These are phyloP conservation scores for Ceratobasidium theobromae DNA, from an alignment of 1,284 basidiomycete species.

Conservation along the genomic window DNA sequence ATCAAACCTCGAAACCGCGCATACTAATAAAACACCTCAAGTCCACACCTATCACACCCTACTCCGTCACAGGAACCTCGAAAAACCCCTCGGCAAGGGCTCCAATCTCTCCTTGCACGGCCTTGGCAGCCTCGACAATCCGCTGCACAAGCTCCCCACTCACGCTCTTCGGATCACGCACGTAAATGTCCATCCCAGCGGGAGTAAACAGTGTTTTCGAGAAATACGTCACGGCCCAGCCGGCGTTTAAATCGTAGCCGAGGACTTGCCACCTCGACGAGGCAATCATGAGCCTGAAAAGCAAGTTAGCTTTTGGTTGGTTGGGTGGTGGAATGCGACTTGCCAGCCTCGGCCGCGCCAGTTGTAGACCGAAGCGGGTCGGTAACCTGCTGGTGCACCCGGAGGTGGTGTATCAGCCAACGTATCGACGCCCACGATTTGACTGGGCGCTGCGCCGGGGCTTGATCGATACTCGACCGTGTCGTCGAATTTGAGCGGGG, in stretches of 20 bases:
- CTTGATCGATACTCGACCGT: slow-evolving; percentile 46
- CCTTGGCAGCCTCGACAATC: slow-evolving; percentile 31
- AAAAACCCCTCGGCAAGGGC: slow-evolving; percentile 35
- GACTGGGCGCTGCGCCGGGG: slow-evolving; percentile 40
- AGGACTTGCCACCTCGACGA: slow-evolving; percentile 54
- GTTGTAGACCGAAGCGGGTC: slow-evolving; percentile 46
- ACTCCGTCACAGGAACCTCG: slow-evolving; percentile 32
- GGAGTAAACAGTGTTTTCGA: slow-evolving; percentile 56
- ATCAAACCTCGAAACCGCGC: background rate
- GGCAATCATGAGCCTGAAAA: slow-evolving; percentile 46
- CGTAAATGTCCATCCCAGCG: slow-evolving; percentile 53
- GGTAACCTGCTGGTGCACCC: slow-evolving; percentile 32
- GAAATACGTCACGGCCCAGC: slow-evolving; percentile 56
- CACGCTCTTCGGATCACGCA: slow-evolving; percentile 42
- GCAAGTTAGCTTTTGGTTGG: background rate
- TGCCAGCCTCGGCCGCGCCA: slow-evolving; percentile 49
- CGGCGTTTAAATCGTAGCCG: slow-evolving; percentile 46
- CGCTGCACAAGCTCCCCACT: slow-evolving; percentile 38
- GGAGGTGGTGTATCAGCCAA: slow-evolving; percentile 34
- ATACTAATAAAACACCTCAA: background rate
- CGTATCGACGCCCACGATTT: slow-evolving; percentile 47
- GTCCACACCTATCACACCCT: background rate
- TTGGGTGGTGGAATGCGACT: background rate
- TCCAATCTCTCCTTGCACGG: slow-evolving; percentile 30
- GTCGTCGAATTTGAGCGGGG: slow-evolving; percentile 45